Percentiles rank a stretch among this genome's conserved stretches.
phyloP scores from a whole-genome alignment of 1,284 basidiomycete species.

The Ustilago hordei region DNA sequence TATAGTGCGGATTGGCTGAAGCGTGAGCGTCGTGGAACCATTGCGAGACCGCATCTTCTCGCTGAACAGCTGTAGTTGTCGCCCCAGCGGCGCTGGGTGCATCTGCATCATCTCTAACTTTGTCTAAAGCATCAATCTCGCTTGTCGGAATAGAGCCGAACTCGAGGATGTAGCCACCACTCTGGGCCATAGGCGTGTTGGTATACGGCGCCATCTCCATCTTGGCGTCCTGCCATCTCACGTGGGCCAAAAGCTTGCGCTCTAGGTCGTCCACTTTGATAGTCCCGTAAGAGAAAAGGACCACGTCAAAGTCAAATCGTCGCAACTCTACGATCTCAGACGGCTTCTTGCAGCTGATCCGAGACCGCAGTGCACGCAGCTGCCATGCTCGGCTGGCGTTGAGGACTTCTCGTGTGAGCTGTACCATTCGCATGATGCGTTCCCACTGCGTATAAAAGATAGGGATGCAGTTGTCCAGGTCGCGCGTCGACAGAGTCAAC shows the following conservation, averaged over 20 bases:
- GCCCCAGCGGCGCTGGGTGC: constrained; percentile 73
- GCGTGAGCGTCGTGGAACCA: constrained; percentile 76
- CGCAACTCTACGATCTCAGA: constrained; percentile 28
- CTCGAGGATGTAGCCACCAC: constrained; percentile 45
- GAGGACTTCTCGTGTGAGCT: constrained; percentile 82
- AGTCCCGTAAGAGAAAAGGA: constrained; percentile 73
- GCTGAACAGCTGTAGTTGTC: constrained; percentile 62
- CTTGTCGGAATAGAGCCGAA: constrained; percentile 36
- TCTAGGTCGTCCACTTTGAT: constrained; percentile 9
- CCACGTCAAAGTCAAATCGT: constrained; percentile 12
- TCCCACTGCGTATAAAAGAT: constrained; percentile 92
- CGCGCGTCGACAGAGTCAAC: constrained; percentile 84
- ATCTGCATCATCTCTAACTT: constrained; percentile 77
- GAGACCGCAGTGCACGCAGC: constrained; percentile 32
- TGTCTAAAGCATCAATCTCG: constrained; percentile 7
- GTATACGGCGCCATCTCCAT: constrained; percentile 27
- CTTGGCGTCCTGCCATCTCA: constrained; percentile 51
- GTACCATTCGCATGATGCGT: constrained; percentile 87
- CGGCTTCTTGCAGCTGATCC: constrained; percentile 39
- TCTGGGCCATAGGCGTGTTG: constrained; percentile 23
- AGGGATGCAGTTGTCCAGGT: constrained; percentile 86
- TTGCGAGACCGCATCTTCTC: constrained; percentile 81
- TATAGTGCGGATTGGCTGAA: constrained; percentile 64
- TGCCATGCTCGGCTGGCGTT: constrained; percentile 48
- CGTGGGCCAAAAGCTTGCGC: constrained; percentile 34